A percentile compares a stretch with the other conserved stretches of the same genome.
Evolutionary conservation across 139 green algal species (phyloP).

Genomic region (Prasinococcaceae sp.): DNA sequence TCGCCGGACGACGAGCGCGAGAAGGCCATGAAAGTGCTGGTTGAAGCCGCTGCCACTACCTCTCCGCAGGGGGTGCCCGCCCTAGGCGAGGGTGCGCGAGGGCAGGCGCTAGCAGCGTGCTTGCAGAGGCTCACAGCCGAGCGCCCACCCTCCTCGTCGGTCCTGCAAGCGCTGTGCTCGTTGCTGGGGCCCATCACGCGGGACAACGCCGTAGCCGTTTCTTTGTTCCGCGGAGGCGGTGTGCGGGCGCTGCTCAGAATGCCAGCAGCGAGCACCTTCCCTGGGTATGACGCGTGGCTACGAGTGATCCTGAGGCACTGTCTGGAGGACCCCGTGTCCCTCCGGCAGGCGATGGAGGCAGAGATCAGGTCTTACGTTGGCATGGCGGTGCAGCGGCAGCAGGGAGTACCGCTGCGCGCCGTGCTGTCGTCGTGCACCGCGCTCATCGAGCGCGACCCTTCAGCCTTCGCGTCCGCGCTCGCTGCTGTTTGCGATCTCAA

Average conservation of each 20-base stretch:
- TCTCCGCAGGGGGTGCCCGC: too few relatives aligned
- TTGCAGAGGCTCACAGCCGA: slow-evolving; percentile 35
- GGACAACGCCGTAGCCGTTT: too few relatives aligned
- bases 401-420: slow-evolving; percentile 22
- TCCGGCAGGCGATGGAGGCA: slow-evolving; percentile 77
- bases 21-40: too few relatives aligned
- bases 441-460: slow-evolving; percentile 48
- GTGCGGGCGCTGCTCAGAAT: slow-evolving; percentile 54
- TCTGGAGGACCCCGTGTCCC: slow-evolving; percentile 70
- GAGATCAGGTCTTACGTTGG: slow-evolving; percentile 59
- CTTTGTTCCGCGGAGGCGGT: slow-evolving; percentile 39
- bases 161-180: too few relatives aligned
- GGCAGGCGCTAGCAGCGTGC: too few relatives aligned
- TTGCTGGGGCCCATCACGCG: too few relatives aligned
- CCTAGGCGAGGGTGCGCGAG: too few relatives aligned
- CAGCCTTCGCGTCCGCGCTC: slow-evolving; percentile 60
- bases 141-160: too few relatives aligned
- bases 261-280: slow-evolving; percentile 35
- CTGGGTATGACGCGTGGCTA: slow-evolving; percentile 48
- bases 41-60: too few relatives aligned
- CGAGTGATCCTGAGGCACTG: slow-evolving; percentile 66
- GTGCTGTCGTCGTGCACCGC: slow-evolving; percentile 41
- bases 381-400: neutral
- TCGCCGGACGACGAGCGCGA: too few relatives aligned
- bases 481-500: slow-evolving; percentile 34